Conservation (phyloP, 768 basidiomycete genomes). For the Calocera cornea region DNA sequence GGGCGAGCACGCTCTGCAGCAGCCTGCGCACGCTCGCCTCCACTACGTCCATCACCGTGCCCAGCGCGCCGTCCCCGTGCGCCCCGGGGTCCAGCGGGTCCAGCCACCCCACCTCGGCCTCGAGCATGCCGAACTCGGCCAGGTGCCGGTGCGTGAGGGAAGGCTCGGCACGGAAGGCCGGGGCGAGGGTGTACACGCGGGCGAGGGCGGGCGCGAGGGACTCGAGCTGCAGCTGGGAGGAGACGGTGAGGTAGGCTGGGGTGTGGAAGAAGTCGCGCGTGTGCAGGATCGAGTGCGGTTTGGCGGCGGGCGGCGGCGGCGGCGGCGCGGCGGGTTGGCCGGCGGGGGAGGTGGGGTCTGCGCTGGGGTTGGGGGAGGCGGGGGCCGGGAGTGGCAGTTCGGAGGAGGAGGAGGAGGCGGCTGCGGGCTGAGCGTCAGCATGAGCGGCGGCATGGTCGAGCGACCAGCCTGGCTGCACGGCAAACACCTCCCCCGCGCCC, state of each 20-base stretch:
- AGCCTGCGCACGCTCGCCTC: conserved; percentile 34
- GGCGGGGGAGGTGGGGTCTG: background rate
- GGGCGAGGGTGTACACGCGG: conserved; percentile 82
- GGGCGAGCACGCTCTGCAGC: no score
- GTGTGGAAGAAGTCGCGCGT: conserved; percentile 50
- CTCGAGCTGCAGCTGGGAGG: conserved; percentile 91
- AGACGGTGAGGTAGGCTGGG: conserved; percentile 80
- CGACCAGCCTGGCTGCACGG: conserved; percentile 35
- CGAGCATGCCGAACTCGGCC: conserved; percentile 98
- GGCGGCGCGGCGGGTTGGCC: conserved; percentile 8
- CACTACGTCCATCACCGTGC: conserved; percentile 40
- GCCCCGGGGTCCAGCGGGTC: no score
- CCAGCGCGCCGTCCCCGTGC: conserved; percentile 28
- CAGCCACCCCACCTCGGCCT: conserved; percentile 74
- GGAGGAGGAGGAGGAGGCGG: background rate
- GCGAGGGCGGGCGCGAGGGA: conserved; percentile 62
- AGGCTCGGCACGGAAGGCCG: conserved; percentile 88
- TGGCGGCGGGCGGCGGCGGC: conserved; percentile 10
- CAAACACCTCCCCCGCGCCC: conserved; percentile 88
- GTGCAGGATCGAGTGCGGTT: conserved; percentile 9
- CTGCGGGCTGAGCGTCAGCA: background rate
- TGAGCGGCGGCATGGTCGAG: no score
- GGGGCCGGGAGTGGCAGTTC: conserved; percentile 8
- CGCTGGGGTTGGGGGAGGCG: conserved; percentile 8
- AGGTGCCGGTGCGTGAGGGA: conserved; percentile 83